Evolutionary conservation across 73 alveolate genomes (phyloP).

Genomic region (Paramecium primaurelia): DNA sequence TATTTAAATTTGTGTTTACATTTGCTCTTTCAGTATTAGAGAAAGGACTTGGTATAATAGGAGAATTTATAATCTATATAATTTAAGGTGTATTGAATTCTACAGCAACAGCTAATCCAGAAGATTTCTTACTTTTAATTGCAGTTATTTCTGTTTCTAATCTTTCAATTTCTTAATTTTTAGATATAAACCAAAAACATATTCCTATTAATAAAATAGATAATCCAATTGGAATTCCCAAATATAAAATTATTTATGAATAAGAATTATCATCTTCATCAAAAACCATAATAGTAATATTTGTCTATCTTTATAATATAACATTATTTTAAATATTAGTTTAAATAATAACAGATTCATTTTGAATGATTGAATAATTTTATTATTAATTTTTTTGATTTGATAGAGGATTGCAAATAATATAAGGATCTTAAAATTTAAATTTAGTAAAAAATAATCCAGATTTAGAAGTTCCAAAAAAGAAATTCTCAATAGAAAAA

Average conservation of each 20-base stretch:
- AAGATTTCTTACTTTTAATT: neutral
- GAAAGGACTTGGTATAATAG: neutral
- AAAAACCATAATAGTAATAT: neutral
- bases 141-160: neutral
- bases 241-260: neutral
- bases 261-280: neutral
- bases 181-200: neutral
- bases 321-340: neutral
- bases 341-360: neutral
- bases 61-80: neutral
- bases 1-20: neutral
- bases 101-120: conserved; percentile 11
- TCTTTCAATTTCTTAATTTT: neutral
- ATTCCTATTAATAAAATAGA: neutral
- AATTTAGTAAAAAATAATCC: neutral
- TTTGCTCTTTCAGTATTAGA: neutral
- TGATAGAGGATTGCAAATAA: neutral
- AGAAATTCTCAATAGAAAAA: neutral
- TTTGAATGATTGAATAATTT: neutral
- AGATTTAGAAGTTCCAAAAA: neutral
- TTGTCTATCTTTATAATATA: neutral
- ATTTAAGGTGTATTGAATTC: neutral
- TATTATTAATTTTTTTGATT: neutral
- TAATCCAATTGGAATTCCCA: neutral
- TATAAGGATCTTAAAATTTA: neutral